These are phyloP conservation scores for Blastocystis sp. DNA, from an alignment of 352 stramenopile species.

Conservation along the genomic window DNA sequence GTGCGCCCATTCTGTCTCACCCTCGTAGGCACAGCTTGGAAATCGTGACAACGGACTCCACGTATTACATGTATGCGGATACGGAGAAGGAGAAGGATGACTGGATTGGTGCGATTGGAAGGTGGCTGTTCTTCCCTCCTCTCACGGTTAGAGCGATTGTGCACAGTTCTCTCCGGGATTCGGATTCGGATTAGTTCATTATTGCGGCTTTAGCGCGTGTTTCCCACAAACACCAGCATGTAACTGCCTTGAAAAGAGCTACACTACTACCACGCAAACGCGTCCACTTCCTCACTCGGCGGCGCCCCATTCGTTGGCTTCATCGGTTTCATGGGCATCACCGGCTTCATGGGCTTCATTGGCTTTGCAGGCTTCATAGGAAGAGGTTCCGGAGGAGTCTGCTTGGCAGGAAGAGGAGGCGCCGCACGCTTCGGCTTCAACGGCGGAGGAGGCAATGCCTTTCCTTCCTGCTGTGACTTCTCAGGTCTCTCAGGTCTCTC, in stretches of 20 bases:
- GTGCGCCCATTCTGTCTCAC: slow-evolving; percentile 69
- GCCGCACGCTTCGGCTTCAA: background rate
- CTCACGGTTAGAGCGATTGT: slow-evolving; percentile 33
- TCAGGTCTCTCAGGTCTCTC: slow-evolving; percentile 2
- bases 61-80: slow-evolving; percentile 87
- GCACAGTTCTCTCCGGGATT: slow-evolving; percentile 25
- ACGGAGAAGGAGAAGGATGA: slow-evolving; percentile 86
- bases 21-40: slow-evolving; percentile 78
- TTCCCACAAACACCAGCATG: background rate
- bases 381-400: background rate
- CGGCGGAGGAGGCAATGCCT: background rate
- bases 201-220: background rate
- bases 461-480: background rate
- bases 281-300: background rate
- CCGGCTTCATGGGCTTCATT: background rate
- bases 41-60: slow-evolving; percentile 82
- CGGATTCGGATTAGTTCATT: slow-evolving; percentile 43
- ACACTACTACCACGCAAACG: background rate
- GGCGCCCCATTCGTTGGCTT: background rate
- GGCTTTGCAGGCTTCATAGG: background rate
- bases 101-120: slow-evolving; percentile 78
- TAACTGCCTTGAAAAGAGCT: background rate
- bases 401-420: background rate
- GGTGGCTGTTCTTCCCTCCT: background rate
- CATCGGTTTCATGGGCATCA: background rate